Evolutionary conservation across 1,284 basidiomycete genomes (phyloP).

Genomic region (Coniferiporia sulphurascens): DNA sequence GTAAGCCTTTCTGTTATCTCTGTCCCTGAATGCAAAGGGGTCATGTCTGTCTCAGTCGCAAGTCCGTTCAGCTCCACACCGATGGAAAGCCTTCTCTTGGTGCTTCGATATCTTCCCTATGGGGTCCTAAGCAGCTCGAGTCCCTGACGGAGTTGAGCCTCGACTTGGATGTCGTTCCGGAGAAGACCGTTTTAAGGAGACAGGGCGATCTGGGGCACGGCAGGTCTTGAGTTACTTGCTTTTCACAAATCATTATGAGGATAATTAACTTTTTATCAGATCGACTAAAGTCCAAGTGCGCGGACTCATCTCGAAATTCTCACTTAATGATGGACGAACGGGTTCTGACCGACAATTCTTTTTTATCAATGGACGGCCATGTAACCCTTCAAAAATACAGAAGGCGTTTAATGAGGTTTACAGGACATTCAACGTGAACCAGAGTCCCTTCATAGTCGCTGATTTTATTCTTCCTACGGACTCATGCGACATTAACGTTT

Average conservation of each 20-base stretch:
- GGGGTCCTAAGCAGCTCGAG: constrained; percentile 80
- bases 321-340: constrained; percentile 65
- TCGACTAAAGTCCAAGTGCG: constrained; percentile 45
- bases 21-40: neutral
- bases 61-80: constrained; percentile 70
- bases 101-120: constrained; percentile 72
- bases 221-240: constrained; percentile 23
- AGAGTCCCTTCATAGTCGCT: constrained; percentile 55
- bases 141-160: constrained; percentile 74
- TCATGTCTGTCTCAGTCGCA: constrained; percentile 24
- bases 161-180: constrained; percentile 63
- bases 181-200: constrained; percentile 40
- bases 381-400: constrained; percentile 75
- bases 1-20: constrained; percentile 38
- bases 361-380: constrained; percentile 92
- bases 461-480: constrained; percentile 47
- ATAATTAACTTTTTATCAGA: constrained; percentile 1
- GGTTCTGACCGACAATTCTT: constrained; percentile 89
- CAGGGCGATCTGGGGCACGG: constrained; percentile 23
- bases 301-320: constrained; percentile 79
- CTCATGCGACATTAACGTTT: constrained; percentile 92
- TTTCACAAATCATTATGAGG: neutral
- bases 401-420: constrained; percentile 90
- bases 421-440: constrained; percentile 73
- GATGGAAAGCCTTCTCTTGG: constrained; percentile 59